Evolutionary conservation across 2,329 filamentous ascomycete genomes (phyloP).

Genomic region (Colletotrichum sp.): DNA sequence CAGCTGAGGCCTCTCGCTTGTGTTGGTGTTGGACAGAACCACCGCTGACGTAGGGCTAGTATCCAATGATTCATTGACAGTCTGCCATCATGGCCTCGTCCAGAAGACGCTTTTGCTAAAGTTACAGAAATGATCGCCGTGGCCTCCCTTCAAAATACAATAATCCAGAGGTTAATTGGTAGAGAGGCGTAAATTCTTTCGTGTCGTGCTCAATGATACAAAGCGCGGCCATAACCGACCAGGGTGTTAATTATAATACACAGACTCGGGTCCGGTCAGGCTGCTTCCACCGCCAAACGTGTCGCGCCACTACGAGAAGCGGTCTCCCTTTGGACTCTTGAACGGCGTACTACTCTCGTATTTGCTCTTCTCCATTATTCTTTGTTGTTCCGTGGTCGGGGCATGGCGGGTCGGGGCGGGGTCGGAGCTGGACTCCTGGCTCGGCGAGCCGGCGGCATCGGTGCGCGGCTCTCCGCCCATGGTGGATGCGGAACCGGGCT

Average conservation of each 20-base stretch:
- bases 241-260: conserved; percentile 12
- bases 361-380: conserved; percentile 80
- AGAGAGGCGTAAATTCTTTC: neutral
- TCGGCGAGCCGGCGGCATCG: conserved; percentile 66
- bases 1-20: neutral
- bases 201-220: conserved; percentile 16
- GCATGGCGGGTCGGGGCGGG: conserved; percentile 87
- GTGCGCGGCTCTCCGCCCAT: conserved; percentile 60
- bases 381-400: conserved; percentile 71
- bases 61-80: neutral
- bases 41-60: neutral
- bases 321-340: conserved; percentile 81
- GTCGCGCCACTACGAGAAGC: conserved; percentile 64
- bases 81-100: neutral
- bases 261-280: neutral
- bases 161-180: neutral
- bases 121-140: neutral
- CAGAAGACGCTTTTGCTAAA: neutral
- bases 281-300: neutral
- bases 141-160: neutral
- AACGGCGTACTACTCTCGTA: conserved; percentile 84
- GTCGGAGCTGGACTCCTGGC: conserved; percentile 75
- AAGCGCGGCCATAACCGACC: neutral
- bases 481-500: conserved; percentile 36
- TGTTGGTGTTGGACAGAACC: neutral